Conservation (phyloP, 768 basidiomycete genomes). For the Auricularia heimuer region DNA sequence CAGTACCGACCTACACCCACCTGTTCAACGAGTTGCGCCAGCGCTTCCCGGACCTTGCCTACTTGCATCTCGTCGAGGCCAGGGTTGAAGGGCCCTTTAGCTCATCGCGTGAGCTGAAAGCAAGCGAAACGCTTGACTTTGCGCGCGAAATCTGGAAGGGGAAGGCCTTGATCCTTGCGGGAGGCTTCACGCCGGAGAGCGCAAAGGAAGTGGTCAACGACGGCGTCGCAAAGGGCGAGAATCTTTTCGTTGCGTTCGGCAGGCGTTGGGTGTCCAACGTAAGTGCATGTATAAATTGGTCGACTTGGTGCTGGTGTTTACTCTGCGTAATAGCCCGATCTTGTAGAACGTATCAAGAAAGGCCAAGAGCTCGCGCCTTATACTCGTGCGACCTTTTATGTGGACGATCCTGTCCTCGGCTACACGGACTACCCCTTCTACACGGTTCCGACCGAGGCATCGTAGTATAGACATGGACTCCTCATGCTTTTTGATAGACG, state of each 20-base stretch:
- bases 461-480: background rate
- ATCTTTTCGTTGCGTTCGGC: conserved; percentile 28
- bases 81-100: background rate
- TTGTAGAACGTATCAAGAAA: no score
- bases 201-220: conserved; percentile 30
- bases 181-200: conserved; percentile 32
- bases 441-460: background rate
- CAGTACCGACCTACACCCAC: conserved; percentile 44
- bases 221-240: conserved; percentile 12
- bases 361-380: no score
- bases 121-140: background rate
- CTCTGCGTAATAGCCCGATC: no score
- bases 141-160: background rate
- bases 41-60: conserved; percentile 29
- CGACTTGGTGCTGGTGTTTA: no score
- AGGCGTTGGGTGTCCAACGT: conserved; percentile 31
- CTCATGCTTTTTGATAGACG: no score
- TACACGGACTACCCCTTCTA: no score
- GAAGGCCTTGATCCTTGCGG: conserved; percentile 28
- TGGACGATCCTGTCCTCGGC: no score
- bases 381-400: no score
- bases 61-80: conserved; percentile 42
- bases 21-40: conserved; percentile 39
- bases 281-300: conserved; percentile 6
- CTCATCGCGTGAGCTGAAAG: background rate